Evolutionary conservation across 805 yeast genomes (phyloP).

Genomic region (Candida berthetii): DNA sequence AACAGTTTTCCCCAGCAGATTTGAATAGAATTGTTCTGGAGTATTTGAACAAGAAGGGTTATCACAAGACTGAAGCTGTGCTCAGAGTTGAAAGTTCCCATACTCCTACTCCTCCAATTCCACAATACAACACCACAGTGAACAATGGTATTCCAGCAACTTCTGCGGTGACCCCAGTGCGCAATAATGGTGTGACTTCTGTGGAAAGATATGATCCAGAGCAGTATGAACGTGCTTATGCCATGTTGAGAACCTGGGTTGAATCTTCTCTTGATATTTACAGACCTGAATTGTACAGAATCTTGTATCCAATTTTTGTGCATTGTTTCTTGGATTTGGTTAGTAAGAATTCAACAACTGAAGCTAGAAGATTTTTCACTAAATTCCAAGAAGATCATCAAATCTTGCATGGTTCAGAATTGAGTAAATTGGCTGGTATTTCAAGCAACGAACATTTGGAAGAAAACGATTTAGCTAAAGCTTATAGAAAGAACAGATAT

Average conservation of each 20-base stretch:
- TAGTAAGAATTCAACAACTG: conserved; percentile 47
- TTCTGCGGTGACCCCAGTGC: neutral
- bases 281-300: conserved; percentile 77
- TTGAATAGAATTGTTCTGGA: conserved; percentile 89
- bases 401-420: conserved; percentile 72
- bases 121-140: conserved; percentile 21
- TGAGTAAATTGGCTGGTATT: conserved; percentile 65
- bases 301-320: conserved; percentile 88
- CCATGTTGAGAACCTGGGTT: conserved; percentile 80
- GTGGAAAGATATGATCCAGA: conserved; percentile 39
- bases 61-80: conserved; percentile 90
- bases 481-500: conserved; percentile 70
- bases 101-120: conserved; percentile 41
- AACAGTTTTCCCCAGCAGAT: conserved; percentile 74
- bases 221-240: conserved; percentile 73
- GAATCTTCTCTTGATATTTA: conserved; percentile 88
- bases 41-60: conserved; percentile 89
- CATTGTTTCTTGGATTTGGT: conserved; percentile 82
- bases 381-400: conserved; percentile 68
- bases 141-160: conserved; percentile 13
- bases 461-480: conserved; percentile 76
- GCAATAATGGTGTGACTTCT: conserved; percentile 9
- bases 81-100: conserved; percentile 79
- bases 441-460: conserved; percentile 74
- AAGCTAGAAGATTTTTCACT: conserved; percentile 73